Conservation (phyloP, 495 filamentous ascomycete species). For the Tuber magnatum region DNA sequence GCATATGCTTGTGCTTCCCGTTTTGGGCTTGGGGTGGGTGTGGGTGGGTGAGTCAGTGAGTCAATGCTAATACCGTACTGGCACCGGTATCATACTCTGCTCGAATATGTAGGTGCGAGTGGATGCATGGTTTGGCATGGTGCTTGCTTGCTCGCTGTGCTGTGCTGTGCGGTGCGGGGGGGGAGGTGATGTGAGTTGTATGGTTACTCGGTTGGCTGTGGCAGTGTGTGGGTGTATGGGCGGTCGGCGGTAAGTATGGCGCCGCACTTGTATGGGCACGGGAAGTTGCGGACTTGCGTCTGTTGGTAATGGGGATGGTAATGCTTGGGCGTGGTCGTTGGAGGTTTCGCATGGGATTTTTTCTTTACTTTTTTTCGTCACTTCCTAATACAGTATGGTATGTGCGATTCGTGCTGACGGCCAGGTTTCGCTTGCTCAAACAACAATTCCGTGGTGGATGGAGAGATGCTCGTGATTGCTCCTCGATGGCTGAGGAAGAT, state of each 20-base stretch:
- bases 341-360: not conserved
- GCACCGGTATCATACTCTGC: not conserved
- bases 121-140: not conserved
- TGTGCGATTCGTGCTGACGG: not conserved
- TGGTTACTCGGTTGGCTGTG: not conserved
- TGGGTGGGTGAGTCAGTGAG: slow-evolving; percentile 1
- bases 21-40: not conserved
- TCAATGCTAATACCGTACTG: not conserved
- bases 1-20: slow-evolving; percentile 1
- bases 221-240: not conserved
- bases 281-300: not conserved
- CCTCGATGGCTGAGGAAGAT: not conserved
- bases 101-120: not conserved
- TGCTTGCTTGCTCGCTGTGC: not conserved
- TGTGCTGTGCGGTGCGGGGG: not conserved
- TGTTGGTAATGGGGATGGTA: not conserved
- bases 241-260: not conserved
- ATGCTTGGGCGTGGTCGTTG: not conserved
- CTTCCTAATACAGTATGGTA: not conserved
- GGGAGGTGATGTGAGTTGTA: not conserved
- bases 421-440: not conserved
- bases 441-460: not conserved
- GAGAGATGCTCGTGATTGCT: not conserved
- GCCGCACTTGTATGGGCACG: not conserved
- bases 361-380: not conserved